These are phyloP conservation scores for Dimargaris xerosporica DNA, from an alignment of 192 early-diverging fungal species.

Conservation along the genomic window DNA sequence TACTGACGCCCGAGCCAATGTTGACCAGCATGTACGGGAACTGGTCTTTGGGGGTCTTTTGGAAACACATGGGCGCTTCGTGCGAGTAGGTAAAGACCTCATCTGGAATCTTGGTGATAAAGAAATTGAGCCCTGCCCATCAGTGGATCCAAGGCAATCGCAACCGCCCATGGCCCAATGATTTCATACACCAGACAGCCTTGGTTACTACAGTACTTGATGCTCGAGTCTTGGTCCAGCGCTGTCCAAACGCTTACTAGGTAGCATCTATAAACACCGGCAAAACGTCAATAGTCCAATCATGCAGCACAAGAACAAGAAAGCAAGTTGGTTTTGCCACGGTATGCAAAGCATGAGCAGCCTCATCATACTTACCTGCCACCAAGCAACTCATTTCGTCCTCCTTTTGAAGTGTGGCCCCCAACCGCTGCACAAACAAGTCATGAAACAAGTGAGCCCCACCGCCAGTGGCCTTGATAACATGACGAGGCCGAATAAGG, in stretches of 20 bases:
- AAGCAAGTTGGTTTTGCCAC: too few species aligned
- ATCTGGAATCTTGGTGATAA: constrained; percentile 79
- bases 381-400: constrained; percentile 90
- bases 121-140: constrained; percentile 64
- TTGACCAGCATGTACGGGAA: constrained; percentile 96
- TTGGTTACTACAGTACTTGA: too few species aligned
- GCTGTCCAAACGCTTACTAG: too few species aligned
- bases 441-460: constrained; percentile 71
- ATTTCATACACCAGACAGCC: too few species aligned
- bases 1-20: constrained; percentile 92
- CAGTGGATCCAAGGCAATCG: too few species aligned
- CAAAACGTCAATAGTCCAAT: too few species aligned
- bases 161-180: too few species aligned
- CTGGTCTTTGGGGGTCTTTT: constrained; percentile 36
- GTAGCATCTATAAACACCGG: too few species aligned
- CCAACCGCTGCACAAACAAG: constrained; percentile 42
- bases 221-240: too few species aligned
- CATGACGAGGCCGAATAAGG: constrained; percentile 16
- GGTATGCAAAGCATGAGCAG: too few species aligned
- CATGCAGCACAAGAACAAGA: too few species aligned
- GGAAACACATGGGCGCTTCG: constrained; percentile 32
- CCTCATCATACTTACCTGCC: constrained; percentile 26
- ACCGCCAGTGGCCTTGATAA: constrained; percentile 77
- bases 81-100: constrained; percentile 78
- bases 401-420: constrained; percentile 62